Base-by-base conservation (phyloP, 164 flowering plant genomes). In the Saururus chinensis region DNA sequence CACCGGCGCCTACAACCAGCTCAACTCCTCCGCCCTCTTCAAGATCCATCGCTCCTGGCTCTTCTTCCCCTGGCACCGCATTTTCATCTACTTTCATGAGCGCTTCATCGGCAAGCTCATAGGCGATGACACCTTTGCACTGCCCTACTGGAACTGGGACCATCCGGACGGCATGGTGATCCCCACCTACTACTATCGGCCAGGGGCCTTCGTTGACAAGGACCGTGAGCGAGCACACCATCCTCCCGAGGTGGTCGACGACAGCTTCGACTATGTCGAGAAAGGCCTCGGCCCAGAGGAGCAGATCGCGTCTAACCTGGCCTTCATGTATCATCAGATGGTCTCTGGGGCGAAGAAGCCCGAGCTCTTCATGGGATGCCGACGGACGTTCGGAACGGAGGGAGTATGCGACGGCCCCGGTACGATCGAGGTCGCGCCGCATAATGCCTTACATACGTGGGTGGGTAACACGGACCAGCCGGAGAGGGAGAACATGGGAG, bases 141-240 rank as follows among this genome's bases (percentile, higher is more conserved):
- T 73, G 21, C 72, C 75, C n/a, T 73, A 60, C 54, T 73, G 72
- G 75, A 68, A 73, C 21, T 73, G 75, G 75, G 75, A 73, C 51
- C 6, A 51, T 14, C 75, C 72, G 0, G 64, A 55, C 4, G 70
- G 76, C 8, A 73, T 73, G 76, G 49, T 59, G 20, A 69, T 73
- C 0, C 76, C 76, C 0, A 16, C n/a, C 22, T 48, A 55, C 59
- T 65, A 73, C 63, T 53, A 59, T 56, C 56, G 66, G 37, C 37
- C 37, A 11, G 68, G 67, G 7, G 54, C 73, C 1, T 56, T 62
- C 21, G 4, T 26, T 0, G 72, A 73, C 26, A 19, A 19, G 19
- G 62, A 69, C 12, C 70, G 72, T 0, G 72, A 73, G 13, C 40
- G 9, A 4, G 10, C 55, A 12, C 72, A 73, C 49, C 40, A 65